These are phyloP conservation scores for Lineolata rhizophorae DNA, from an alignment of 495 filamentous ascomycete species.

Conservation along the genomic window DNA sequence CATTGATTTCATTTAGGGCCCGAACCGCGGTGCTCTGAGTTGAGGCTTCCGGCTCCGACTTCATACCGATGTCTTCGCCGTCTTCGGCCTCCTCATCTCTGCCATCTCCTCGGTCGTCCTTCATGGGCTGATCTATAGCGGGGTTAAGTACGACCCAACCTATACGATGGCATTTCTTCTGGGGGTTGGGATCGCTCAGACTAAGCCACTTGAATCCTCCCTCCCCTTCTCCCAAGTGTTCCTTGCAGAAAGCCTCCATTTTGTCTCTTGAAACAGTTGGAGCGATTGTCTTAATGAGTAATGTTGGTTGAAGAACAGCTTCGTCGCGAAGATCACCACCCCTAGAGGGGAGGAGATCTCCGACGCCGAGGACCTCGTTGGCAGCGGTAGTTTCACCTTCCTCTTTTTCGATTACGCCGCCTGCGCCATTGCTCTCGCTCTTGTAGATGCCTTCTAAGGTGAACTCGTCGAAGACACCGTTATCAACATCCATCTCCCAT, in stretches of 20 bases:
- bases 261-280: slow-evolving; percentile 89
- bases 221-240: slow-evolving; percentile 66
- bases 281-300: slow-evolving; percentile 95
- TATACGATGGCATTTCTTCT: slow-evolving; percentile 92
- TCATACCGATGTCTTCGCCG: slow-evolving; percentile 26
- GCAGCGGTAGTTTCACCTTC: slow-evolving; percentile 79
- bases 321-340: slow-evolving; percentile 72
- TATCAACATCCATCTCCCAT: slow-evolving; percentile 68
- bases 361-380: slow-evolving; percentile 79
- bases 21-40: slow-evolving; percentile 40
- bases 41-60: slow-evolving; percentile 13
- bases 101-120: slow-evolving; percentile 37
- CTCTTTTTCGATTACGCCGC: slow-evolving; percentile 77
- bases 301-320: slow-evolving; percentile 58
- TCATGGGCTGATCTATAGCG: slow-evolving; percentile 34
- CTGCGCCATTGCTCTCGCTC: slow-evolving; percentile 70
- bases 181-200: slow-evolving; percentile 86
- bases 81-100: slow-evolving; percentile 43
- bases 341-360: slow-evolving; percentile 60
- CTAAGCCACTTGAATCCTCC: slow-evolving; percentile 84
- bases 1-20: slow-evolving; percentile 79
- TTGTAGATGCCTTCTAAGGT: slow-evolving; percentile 91
- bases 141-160: slow-evolving; percentile 95
- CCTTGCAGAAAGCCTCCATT: slow-evolving; percentile 78
- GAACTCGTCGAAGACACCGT: slow-evolving; percentile 77